phyloP scores from a whole-genome alignment of 2,329 filamentous ascomycete genomes.

The Pezicula carpinea region DNA sequence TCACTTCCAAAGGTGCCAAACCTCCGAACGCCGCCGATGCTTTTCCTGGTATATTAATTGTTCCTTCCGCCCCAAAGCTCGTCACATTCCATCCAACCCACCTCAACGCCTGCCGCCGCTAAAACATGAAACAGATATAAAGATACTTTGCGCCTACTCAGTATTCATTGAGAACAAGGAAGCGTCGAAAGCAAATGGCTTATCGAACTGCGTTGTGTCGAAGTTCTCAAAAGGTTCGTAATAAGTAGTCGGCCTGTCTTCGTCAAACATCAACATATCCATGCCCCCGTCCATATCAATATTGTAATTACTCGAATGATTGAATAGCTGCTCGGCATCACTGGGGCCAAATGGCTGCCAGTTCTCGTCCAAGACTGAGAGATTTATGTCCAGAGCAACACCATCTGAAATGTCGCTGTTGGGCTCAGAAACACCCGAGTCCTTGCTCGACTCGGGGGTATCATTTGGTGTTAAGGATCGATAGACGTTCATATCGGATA shows the following conservation, averaged over 20 bases:
- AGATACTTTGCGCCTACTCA: conserved; percentile 14
- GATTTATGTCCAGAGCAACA: conserved; percentile 47
- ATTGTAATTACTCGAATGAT: conserved; percentile 36
- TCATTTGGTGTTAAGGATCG: conserved; percentile 55
- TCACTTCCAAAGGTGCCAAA: conserved; percentile 3
- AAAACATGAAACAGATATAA: conserved; percentile 11
- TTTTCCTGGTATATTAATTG: conserved; percentile 3
- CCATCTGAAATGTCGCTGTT: conserved; percentile 58
- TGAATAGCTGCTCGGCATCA: conserved; percentile 38
- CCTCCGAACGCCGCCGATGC: conserved; percentile 12
- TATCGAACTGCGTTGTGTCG: conserved; percentile 40
- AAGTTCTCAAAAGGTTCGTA: conserved; percentile 44
- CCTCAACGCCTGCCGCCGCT: conserved; percentile 9
- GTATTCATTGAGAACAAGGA: conserved; percentile 38
- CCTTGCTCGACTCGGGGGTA: conserved; percentile 60
- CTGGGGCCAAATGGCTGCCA: conserved; percentile 40
- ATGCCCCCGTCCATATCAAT: conserved; percentile 28
- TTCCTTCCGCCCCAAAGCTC: conserved; percentile 2
- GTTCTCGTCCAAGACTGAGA: conserved; percentile 30
- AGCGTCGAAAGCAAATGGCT: conserved; percentile 49
- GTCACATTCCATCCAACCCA: neutral
- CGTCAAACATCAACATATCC: conserved; percentile 24
- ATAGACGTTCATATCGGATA: conserved; percentile 50
- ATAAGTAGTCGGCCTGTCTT: conserved; percentile 19
- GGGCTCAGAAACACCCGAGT: conserved; percentile 50